Conservation (phyloP, 768 basidiomycete genomes). For the Mycena venus region DNA sequence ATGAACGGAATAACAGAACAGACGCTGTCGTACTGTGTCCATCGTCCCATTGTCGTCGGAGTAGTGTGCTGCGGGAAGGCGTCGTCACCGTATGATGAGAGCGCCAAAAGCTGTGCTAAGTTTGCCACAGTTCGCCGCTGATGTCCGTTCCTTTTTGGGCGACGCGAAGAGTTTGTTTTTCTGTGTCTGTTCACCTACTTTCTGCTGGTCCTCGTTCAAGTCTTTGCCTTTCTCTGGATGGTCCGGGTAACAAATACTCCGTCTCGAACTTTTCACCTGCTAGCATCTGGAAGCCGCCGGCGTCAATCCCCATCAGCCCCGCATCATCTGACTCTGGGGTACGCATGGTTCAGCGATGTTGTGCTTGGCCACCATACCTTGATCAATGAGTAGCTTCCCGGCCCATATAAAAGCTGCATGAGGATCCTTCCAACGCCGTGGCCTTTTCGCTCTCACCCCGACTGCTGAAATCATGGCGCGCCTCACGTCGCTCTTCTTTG, state of each 20-base stretch:
- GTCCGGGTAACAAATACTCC: neutral
- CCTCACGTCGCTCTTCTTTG: constrained; percentile 37
- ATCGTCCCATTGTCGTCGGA: constrained; percentile 39
- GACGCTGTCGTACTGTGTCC: constrained; percentile 59
- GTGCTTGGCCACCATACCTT: neutral
- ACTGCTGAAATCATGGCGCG: constrained; percentile 16
- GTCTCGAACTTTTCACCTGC: neutral
- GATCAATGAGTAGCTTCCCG: neutral
- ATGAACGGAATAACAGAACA: constrained; percentile 12
- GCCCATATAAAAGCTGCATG: constrained; percentile 4
- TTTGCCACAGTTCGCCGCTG: no score
- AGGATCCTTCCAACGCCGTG: constrained; percentile 9
- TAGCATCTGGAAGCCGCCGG: neutral
- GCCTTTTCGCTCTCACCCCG: constrained; percentile 22
- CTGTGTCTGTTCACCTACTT: no score
- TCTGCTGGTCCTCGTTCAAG: no score
- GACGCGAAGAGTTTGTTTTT: no score
- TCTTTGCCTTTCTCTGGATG: neutral
- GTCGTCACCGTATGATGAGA: neutral
- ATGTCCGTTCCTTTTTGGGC: no score
- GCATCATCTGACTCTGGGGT: constrained; percentile 34
- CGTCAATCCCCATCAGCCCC: neutral
- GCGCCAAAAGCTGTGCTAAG: neutral
- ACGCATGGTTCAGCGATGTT: constrained; percentile 18
- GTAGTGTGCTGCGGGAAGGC: neutral